Evolutionary conservation across 306 rosid species (phyloP).

Genomic region (Rosa multiflora): DNA sequence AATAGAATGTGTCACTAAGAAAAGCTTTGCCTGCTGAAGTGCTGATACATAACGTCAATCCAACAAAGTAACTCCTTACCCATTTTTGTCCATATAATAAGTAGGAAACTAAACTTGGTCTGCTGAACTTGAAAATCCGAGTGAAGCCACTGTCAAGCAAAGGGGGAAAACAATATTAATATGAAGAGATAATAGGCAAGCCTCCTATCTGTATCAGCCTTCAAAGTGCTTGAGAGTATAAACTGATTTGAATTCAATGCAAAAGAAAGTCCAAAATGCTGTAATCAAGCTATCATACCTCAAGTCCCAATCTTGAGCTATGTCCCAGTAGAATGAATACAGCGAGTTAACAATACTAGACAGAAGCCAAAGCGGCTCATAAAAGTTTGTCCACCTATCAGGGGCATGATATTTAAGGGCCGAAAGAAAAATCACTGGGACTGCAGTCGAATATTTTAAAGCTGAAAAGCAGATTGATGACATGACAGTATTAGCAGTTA

Average conservation of each 20-base stretch:
- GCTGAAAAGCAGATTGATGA: conserved; percentile 56
- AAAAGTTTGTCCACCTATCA: conserved; percentile 72
- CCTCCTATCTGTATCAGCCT: neutral
- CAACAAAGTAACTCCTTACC: conserved; percentile 45
- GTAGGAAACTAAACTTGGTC: conserved; percentile 51
- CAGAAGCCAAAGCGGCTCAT: conserved; percentile 93
- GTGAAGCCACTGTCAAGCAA: conserved; percentile 64
- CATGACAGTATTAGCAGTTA: conserved; percentile 21
- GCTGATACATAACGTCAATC: neutral
- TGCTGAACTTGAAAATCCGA: conserved; percentile 81
- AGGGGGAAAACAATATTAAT: conserved; percentile 17
- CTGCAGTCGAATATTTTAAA: conserved; percentile 83
- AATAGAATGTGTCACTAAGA: neutral
- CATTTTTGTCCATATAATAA: conserved; percentile 62
- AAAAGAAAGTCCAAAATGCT: conserved; percentile 2
- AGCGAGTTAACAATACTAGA: conserved; percentile 79
- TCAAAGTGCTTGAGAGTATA: neutral
- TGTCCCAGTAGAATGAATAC: conserved; percentile 97
- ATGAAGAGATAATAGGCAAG: neutral
- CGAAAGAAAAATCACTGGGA: conserved; percentile 87
- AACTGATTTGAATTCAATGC: neutral
- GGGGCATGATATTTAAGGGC: conserved; percentile 92
- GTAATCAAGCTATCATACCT: conserved; percentile 45
- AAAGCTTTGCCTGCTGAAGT: neutral
- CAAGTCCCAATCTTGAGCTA: conserved; percentile 92